Evolutionary conservation across 495 filamentous ascomycete genomes (phyloP), one percentile per base, ranked within the genome.

Genomic region (Choiromyces venosus): DNA sequence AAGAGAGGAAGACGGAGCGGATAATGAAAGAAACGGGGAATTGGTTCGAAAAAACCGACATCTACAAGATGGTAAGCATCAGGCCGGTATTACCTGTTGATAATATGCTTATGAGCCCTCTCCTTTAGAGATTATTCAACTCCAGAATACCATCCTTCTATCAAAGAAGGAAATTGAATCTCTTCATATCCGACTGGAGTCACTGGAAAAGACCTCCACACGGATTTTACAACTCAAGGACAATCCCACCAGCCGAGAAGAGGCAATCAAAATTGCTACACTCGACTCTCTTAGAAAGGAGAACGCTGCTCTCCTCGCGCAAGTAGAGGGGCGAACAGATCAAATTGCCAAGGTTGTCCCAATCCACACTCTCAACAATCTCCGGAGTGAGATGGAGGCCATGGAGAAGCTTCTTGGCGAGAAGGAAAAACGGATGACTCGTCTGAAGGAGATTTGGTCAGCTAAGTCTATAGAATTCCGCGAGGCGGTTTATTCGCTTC

Each of bases 391-490:
- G 68, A 86, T 97, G 66, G 85, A 87, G 67, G 91, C 91, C 4
- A 88, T 92, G 77, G 84, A 91, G 71, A 84, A 86, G n/a, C 84
- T 87, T 16, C 87, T 97, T n/a, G 90, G 90, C 19, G 90, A 92
- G 10, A 89, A 90, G 73, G 92, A 96, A 76, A 98, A 97, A 83
- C 88, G 89, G 65, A 91, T 91, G 77, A 87, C 89, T 21, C 90
- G 95, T 18, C 88, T 97, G 52, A 94, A 93, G 74, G 90, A 97
- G 76, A 94, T 97, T 73, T 99, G 92, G 89, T 86, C 87, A 3
- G 86, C 90, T 72, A 98, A 97, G 81, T 91, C 90, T 18, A 88
- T 89, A 75, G 95, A 98, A 83, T 97, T 98, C 85, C 91, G 95
- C 18, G 92, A 98, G 83, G 92, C 93, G 3, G 92, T 98, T 44